These are phyloP conservation scores for Trichoderma oligosporum DNA, from an alignment of 2,329 filamentous ascomycete genomes.

Conservation along the genomic window DNA sequence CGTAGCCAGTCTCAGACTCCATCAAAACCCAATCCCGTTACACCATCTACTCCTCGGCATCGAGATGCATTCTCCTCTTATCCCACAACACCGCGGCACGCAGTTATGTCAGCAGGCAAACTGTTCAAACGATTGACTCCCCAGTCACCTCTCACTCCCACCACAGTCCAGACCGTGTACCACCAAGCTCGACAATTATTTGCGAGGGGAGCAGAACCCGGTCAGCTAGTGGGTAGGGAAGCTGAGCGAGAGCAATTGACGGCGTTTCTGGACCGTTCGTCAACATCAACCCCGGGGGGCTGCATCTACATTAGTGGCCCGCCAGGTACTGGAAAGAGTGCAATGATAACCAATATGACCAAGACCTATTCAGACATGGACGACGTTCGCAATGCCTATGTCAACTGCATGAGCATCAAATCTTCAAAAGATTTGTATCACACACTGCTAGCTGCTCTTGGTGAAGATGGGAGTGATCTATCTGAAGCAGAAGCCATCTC, in stretches of 20 bases:
- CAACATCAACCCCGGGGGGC: slow-evolving; percentile 60
- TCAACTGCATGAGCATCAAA: slow-evolving; percentile 98
- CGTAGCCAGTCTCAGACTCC: slow-evolving; percentile 31
- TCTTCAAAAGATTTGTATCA: slow-evolving; percentile 80
- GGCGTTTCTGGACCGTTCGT: slow-evolving; percentile 63
- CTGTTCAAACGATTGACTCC: slow-evolving; percentile 75
- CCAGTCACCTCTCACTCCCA: slow-evolving; percentile 68
- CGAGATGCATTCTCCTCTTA: slow-evolving; percentile 71
- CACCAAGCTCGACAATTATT: slow-evolving; percentile 85
- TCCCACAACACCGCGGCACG: slow-evolving; percentile 77
- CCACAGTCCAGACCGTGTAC: slow-evolving; percentile 71
- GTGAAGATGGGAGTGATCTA: slow-evolving; percentile 51
- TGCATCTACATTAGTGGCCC: slow-evolving; percentile 95
- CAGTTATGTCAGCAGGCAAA: slow-evolving; percentile 72
- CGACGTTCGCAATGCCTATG: slow-evolving; percentile 65
- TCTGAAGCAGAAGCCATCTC: slow-evolving; percentile 64
- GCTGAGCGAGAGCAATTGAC: slow-evolving; percentile 61
- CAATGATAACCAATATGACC: slow-evolving; percentile 79
- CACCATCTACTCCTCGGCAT: slow-evolving; percentile 71
- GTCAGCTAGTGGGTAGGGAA: slow-evolving; percentile 74
- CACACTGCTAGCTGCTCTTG: slow-evolving; percentile 69
- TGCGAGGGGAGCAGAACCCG: slow-evolving; percentile 70
- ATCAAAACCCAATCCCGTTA: slow-evolving; percentile 50
- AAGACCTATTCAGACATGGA: slow-evolving; percentile 51
- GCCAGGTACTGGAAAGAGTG: slow-evolving; percentile 94